These are phyloP conservation scores for Candida ortonii DNA, from an alignment of 805 yeast genomes.

Conservation along the genomic window DNA sequence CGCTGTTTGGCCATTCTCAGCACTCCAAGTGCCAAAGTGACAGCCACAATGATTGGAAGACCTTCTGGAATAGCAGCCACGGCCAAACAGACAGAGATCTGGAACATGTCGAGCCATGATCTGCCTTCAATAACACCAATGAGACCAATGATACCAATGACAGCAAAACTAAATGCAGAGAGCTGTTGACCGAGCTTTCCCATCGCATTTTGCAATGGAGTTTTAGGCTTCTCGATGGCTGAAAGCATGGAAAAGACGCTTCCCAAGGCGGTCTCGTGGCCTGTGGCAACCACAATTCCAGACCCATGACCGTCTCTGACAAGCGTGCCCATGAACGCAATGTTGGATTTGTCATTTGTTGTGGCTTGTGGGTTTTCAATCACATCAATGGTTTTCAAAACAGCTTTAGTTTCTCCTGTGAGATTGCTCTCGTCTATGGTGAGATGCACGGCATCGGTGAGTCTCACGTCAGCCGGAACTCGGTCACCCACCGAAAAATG, in stretches of 20 bases:
- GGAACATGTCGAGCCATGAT: conserved; percentile 96
- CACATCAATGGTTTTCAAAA: conserved; percentile 55
- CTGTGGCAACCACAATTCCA: conserved; percentile 92
- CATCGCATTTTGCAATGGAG: conserved; percentile 95
- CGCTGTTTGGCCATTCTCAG: conserved; percentile 92
- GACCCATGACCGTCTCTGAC: conserved; percentile 95
- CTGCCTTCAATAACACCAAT: conserved; percentile 91
- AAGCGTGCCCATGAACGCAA: conserved; percentile 96
- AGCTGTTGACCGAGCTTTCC: conserved; percentile 91
- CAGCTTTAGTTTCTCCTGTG: conserved; percentile 94
- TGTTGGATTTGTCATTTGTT: conserved; percentile 61
- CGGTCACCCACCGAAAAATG: conserved; percentile 90
- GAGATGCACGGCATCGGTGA: conserved; percentile 74
- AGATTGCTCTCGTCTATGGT: conserved; percentile 89
- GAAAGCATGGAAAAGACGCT: conserved; percentile 94
- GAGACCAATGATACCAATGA: conserved; percentile 88
- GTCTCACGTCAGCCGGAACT: conserved; percentile 91
- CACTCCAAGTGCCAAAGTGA: conserved; percentile 93
- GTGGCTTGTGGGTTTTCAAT: conserved; percentile 31
- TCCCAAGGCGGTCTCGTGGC: conserved; percentile 88
- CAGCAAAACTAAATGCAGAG: conserved; percentile 76
- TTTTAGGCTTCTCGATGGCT: conserved; percentile 93
- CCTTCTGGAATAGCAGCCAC: conserved; percentile 99
- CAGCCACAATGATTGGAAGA: conserved; percentile 95
- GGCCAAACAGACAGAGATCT: conserved; percentile 93